These are phyloP conservation scores for Pisolithus marmoratus DNA, from an alignment of 768 basidiomycete genomes.

Conservation along the genomic window DNA sequence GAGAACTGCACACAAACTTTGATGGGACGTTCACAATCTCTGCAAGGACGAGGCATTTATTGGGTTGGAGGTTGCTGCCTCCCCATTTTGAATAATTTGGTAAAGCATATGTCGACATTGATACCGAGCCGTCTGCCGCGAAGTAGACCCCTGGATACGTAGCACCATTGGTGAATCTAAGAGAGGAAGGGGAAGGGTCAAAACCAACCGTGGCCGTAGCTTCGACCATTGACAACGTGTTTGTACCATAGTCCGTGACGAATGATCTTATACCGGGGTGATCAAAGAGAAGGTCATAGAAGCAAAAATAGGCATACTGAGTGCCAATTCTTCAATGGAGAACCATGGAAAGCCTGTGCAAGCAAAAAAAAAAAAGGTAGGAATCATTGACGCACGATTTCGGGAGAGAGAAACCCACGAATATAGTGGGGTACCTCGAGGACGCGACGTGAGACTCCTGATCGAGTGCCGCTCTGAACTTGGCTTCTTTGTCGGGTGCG, in stretches of 20 bases:
- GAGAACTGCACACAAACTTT: conserved; percentile 41
- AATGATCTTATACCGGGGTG: conserved; percentile 45
- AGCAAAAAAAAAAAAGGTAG: neutral
- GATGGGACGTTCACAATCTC: conserved; percentile 61
- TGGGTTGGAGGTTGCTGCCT: conserved; percentile 44
- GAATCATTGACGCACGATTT: neutral
- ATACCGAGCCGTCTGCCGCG: conserved; percentile 49
- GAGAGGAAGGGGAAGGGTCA: neutral
- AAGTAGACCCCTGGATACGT: conserved; percentile 54
- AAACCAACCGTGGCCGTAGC: conserved; percentile 53
- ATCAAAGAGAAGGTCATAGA: neutral
- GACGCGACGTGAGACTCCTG: conserved; percentile 30
- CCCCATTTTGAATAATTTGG: conserved; percentile 36
- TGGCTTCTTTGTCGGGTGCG: conserved; percentile 66
- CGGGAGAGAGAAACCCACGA: conserved; percentile 1
- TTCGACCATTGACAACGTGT: conserved; percentile 49
- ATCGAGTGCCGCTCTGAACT: conserved; percentile 44
- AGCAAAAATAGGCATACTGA: conserved; percentile 37
- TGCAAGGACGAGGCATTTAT: conserved; percentile 50
- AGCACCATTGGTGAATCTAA: neutral
- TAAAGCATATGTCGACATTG: conserved; percentile 40
- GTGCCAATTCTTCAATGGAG: conserved; percentile 63
- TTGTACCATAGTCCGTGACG: conserved; percentile 68
- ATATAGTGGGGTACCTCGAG: conserved; percentile 36
- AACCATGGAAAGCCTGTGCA: conserved; percentile 64